Conservation (phyloP, 2,329 filamentous ascomycete genomes). For the Hypoxylon sp. region DNA sequence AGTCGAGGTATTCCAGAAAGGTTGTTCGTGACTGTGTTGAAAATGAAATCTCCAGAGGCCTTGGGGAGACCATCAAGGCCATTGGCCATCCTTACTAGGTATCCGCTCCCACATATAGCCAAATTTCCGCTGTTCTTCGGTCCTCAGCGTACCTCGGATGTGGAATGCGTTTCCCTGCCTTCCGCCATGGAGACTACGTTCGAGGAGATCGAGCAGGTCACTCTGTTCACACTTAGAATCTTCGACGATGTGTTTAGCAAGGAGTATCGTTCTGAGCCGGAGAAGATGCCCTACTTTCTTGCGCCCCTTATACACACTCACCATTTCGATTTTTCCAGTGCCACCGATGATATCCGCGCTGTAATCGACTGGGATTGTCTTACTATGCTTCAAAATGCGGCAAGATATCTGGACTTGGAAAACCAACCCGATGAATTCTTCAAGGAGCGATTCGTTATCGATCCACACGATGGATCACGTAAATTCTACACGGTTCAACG, state of each 20-base stretch:
- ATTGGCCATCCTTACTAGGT: slow-evolving; percentile 78
- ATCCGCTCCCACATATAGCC: slow-evolving; percentile 72
- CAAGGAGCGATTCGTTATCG: slow-evolving; percentile 65
- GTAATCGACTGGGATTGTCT: slow-evolving; percentile 75
- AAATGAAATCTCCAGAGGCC: slow-evolving; percentile 66
- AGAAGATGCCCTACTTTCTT: slow-evolving; percentile 85
- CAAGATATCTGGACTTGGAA: slow-evolving; percentile 56
- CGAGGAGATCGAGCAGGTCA: slow-evolving; percentile 67
- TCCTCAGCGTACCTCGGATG: slow-evolving; percentile 68
- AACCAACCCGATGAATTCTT: slow-evolving; percentile 64
- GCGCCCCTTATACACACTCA: slow-evolving; percentile 65
- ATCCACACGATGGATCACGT: slow-evolving; percentile 72
- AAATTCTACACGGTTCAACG: slow-evolving; percentile 69
- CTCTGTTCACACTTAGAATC: slow-evolving; percentile 77
- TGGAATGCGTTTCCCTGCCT: slow-evolving; percentile 62
- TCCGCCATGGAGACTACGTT: slow-evolving; percentile 59
- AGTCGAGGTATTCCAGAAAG: slow-evolving; percentile 59
- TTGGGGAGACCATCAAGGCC: slow-evolving; percentile 71
- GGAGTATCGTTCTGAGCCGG: slow-evolving; percentile 72
- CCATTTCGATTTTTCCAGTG: slow-evolving; percentile 42
- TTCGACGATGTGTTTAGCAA: slow-evolving; percentile 94
- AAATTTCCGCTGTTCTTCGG: slow-evolving; percentile 79
- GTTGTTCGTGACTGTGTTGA: slow-evolving; percentile 73
- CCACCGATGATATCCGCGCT: slow-evolving; percentile 39
- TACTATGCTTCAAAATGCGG: slow-evolving; percentile 51